Evolutionary conservation across 2,329 filamentous ascomycete genomes (phyloP), one percentile per base, ranked within the genome.

Genomic region (Pseudogymnoascus sp.): DNA sequence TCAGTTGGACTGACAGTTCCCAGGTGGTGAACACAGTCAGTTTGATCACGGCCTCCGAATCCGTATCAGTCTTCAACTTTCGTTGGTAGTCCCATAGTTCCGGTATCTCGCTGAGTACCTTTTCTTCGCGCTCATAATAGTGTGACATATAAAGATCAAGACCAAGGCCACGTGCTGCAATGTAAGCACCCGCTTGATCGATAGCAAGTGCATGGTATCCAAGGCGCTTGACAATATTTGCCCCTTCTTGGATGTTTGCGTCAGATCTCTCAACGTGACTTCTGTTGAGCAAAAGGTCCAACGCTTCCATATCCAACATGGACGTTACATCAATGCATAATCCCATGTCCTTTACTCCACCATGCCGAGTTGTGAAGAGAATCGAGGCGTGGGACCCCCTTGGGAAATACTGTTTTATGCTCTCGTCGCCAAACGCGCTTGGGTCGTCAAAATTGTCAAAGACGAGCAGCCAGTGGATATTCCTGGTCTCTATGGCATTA

Each of bases 291-390:
- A 64, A 25, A 6, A 64, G 57, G 1, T 62, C 54, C n/a, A 64
- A 9, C 12, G 61, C 57, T 16, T 65, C 63, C 7, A 38, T 20
- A 4, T 65, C 57, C 22, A 20, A 61, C 57, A 65, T 33, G 2
- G 35, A 39, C 76, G 80, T 57, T 80, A 79, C 70, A 7, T 22
- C 36, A 7, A 63, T 18, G 6, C 54, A 36, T n/a, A 6, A 28
- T 2, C 63, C 64, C 28, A 65, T 38, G 39, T 58, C 41, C 18
- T 28, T 39, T 37, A 37, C 43, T 35, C 35, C 59, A 11, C 57
- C 36, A 20, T 65, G 63, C 9, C 64, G 58, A 59, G 62, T 65
- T n/a, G 64, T 65, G 57, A 65, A 28, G 3, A 65, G 25, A 8
- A 65, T 22, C 4, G 28, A 41, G 14, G 25, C 60, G 7, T 25